These are phyloP conservation scores for Fusarium sp. DNA, from an alignment of 2,329 filamentous ascomycete genomes.

Conservation along the genomic window DNA sequence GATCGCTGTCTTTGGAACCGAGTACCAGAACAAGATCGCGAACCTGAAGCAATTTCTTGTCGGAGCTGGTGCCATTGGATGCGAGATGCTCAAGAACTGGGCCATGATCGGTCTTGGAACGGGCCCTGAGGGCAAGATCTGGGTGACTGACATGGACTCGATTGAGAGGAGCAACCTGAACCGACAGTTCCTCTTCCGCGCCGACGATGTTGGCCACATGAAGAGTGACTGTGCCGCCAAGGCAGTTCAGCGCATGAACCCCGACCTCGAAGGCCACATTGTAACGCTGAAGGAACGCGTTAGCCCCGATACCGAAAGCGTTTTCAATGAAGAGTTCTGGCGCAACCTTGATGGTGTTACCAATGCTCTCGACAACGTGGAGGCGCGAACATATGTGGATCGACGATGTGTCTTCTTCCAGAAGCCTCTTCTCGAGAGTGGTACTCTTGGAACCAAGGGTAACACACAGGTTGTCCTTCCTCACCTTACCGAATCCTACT, in stretches of 20 bases:
- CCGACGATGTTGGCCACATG: conserved; percentile 92
- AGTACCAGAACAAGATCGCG: conserved; percentile 93
- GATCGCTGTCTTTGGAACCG: conserved; percentile 93
- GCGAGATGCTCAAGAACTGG: conserved; percentile 99
- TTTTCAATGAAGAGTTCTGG: conserved; percentile 97
- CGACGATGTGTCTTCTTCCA: conserved; percentile 97
- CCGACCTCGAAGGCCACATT: conserved; percentile 89
- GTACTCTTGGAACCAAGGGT: conserved; percentile 98
- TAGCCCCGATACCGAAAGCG: conserved; percentile 88
- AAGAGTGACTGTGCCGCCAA: conserved; percentile 95
- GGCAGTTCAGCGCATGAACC: conserved; percentile 96
- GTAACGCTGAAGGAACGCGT: conserved; percentile 89
- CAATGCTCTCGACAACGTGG: conserved; percentile 97
- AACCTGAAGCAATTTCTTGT: conserved; percentile 95
- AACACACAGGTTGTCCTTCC: conserved; percentile 98
- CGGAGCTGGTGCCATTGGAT: conserved; percentile 95
- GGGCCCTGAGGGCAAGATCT: conserved; percentile 89
- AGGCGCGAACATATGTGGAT: conserved; percentile 96
- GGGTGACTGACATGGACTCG: conserved; percentile 96
- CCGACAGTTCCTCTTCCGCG: conserved; percentile 93
- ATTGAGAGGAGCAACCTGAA: conserved; percentile 99
- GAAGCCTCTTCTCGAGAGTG: conserved; percentile 95
- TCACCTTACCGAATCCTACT: conserved; percentile 94
- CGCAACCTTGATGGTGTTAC: conserved; percentile 87
- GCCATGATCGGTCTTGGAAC: conserved; percentile 96